Base-by-base conservation (phyloP, 2,329 filamentous ascomycete genomes). In the Blastomyces gilchristii region DNA sequence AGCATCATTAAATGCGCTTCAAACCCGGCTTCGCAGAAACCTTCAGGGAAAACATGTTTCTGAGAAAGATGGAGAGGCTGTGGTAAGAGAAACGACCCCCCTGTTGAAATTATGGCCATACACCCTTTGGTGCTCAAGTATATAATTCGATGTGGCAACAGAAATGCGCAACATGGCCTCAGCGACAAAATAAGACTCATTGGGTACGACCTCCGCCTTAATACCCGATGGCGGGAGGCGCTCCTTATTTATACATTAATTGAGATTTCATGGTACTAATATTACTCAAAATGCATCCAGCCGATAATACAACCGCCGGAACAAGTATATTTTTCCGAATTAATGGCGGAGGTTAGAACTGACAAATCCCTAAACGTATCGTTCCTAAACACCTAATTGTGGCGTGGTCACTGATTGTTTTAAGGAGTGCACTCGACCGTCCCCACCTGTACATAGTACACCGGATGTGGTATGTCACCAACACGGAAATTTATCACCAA, bases 291-390 rank as follows among this genome's bases (percentile, higher is more conserved):
- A 47, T 49, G 16, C 9, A n/a, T 47, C 8, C 31, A 59, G 57
- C 41, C 16, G 37, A 59, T 59, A 34, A 59, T 59, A 59, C 16
- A 49, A 12, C 57, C 22, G 7, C 43, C 57, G 25, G 57, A 49
- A 9, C 43, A 25, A 37, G 57, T 43, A 18, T 47, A 59, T 18
- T 49, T 16, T 18, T 47, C 57, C 41, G 57, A 59, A 59, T 16
- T 59, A 41, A 59, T 59, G 57, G 43, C 43, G 4, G 57, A 59
- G 22, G 57, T 59, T 25, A 57, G 54, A 41, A 49, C 8, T 28
- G 28, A 4, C 28, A 2, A 31, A 2, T 4, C 28, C 28, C 2
- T 31, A 31, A 31, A 31, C 28, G 28, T 12, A 34, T 28, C 37
- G 5, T 11, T 5, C 9, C 41, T 47, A 4, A 8, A 4, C 41